A percentile compares a stretch with the other conserved stretches of the same genome.
These are phyloP conservation scores for Sophora flavescens DNA, from an alignment of 306 rosid species.

Conservation along the genomic window DNA sequence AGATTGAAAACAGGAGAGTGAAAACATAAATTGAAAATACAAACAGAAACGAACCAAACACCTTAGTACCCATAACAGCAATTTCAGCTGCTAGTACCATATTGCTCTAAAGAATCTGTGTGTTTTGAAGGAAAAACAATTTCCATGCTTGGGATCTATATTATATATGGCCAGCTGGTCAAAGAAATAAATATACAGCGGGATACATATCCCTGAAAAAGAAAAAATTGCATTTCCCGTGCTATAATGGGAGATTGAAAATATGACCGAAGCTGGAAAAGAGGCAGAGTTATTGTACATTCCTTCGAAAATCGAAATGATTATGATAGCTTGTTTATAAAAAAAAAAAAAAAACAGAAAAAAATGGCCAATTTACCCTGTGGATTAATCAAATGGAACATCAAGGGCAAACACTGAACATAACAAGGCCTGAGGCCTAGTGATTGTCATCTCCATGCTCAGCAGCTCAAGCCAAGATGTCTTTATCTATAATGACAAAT, in stretches of 20 bases:
- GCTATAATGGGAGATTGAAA: not conserved
- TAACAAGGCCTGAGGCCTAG: not conserved
- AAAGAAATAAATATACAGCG: constrained; percentile 20
- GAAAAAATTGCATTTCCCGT: not conserved
- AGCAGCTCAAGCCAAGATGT: not conserved
- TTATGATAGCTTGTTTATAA: no score
- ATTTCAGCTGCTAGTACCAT: not conserved
- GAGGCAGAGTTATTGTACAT: not conserved
- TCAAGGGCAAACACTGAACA: not conserved
- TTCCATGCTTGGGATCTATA: not conserved
- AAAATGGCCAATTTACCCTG: no score
- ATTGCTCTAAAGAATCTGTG: not conserved
- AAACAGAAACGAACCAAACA: no score
- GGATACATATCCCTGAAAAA: not conserved
- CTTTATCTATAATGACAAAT: constrained; percentile 20
- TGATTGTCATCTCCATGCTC: not conserved
- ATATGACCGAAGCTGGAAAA: constrained; percentile 4
- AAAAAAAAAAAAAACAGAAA: no score
- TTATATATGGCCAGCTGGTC: not conserved
- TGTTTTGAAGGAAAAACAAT: not conserved
- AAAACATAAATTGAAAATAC: no score
- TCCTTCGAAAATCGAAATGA: no score
- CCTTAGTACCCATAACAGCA: not conserved
- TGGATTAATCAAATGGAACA: constrained; percentile 19
- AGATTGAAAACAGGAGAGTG: no score